Evolutionary conservation across 2,329 filamentous ascomycete genomes (phyloP), one percentile per base, ranked within the genome.

Genomic region (Cladorrhinum sp.): DNA sequence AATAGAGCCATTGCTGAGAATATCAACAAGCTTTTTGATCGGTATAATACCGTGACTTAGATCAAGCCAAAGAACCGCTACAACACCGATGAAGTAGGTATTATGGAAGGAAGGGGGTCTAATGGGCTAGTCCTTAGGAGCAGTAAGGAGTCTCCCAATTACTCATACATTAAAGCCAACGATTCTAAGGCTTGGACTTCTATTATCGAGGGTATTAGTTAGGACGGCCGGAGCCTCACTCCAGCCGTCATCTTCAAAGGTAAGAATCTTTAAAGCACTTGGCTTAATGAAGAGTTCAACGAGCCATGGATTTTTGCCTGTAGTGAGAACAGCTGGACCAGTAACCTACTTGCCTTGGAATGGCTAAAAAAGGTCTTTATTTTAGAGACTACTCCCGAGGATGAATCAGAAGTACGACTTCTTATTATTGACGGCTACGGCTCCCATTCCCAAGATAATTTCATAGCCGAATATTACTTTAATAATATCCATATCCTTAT

Each of bases 191-290:
- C 18, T 21, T 59, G 48, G 57, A 53, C 36, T 20, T 42, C 20
- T 20, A 46, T 59, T 20, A 16, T 59, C 26, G 58, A 59, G 51
- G 55, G 51, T 50, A 51, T 59, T 26, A 49, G 23, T 16, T 21
- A 42, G 14, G 26, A 28, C 16, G 58, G 50, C 12, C 7, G 10
- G 21, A 8, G 16, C 16, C 50, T 59, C 39, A 18, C 28, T 9
- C 57, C 51, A 16, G 36, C 20, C 4, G 16, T 59, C 18, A 59
- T 59, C 46, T 59, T 54, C 39, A 59, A 59, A 23, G 57, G 51
- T 3, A n/a, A 23, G 14, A 49, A 24, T 26, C 21, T 59, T 33
- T 51, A 59, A 55, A 16, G 21, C 9, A 23, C 55, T n/a, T 59
- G 57, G 57, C 55, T 59, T 39, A 3, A 20, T 12, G 9, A 49